Conservation (phyloP, 176 grass and related monocot species). For the Cenchrus fungigraminus region DNA sequence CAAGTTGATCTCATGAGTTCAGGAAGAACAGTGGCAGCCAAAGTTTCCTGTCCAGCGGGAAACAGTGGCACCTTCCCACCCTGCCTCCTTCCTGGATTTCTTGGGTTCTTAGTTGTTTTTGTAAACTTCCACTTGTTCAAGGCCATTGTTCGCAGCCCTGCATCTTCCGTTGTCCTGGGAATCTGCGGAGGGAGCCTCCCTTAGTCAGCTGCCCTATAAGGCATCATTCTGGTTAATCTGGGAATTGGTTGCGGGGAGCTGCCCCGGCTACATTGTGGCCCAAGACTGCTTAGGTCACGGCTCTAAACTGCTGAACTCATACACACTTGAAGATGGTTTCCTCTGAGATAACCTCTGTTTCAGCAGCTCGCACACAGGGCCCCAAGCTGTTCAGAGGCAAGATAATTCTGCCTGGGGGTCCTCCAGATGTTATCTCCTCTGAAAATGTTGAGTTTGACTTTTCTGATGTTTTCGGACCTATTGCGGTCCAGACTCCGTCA, state of each 20-base stretch:
- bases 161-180: slow-evolving; percentile 78
- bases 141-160: slow-evolving; percentile 91
- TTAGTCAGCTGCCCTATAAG: slow-evolving; percentile 48
- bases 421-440: slow-evolving; percentile 74
- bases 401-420: slow-evolving; percentile 78
- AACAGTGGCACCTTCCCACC: slow-evolving; percentile 69
- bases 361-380: slow-evolving; percentile 45
- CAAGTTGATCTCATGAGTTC: slow-evolving; percentile 98
- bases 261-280: slow-evolving; percentile 34
- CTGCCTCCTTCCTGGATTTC: slow-evolving; percentile 76
- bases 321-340: slow-evolving; percentile 79
- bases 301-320: slow-evolving; percentile 29
- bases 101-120: slow-evolving; percentile 62
- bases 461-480: slow-evolving; percentile 91
- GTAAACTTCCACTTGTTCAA: slow-evolving; percentile 97
- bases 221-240: slow-evolving; percentile 50
- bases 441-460: slow-evolving; percentile 96
- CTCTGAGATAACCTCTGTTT: slow-evolving; percentile 55
- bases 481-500: slow-evolving; percentile 59
- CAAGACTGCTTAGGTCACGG: background rate
- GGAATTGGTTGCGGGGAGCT: slow-evolving; percentile 30
- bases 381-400: slow-evolving; percentile 62
- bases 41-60: slow-evolving; percentile 98
- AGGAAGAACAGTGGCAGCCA: slow-evolving; percentile 75
- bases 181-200: slow-evolving; percentile 57